Evolutionary conservation across 345 rosid genomes (phyloP).

Genomic region (Laguncularia racemosa): DNA sequence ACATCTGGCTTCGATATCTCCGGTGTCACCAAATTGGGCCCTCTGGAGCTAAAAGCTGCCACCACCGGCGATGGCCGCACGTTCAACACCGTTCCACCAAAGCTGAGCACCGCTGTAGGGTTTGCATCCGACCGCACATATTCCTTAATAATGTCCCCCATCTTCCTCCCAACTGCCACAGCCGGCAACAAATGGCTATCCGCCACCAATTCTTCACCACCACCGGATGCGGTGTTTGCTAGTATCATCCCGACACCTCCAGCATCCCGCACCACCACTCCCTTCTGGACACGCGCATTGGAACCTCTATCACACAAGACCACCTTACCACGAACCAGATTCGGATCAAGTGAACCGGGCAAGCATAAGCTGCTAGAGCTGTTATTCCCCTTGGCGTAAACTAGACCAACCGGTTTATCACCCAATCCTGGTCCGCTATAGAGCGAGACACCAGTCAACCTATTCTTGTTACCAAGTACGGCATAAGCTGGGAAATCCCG

Average conservation of each 20-base stretch:
- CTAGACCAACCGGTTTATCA: conserved; percentile 33
- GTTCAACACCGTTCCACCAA: conserved; percentile 62
- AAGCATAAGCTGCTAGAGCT: conserved; percentile 50
- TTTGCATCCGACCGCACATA: conserved; percentile 32
- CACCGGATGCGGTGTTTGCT: conserved; percentile 53
- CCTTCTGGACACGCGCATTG: conserved; percentile 75
- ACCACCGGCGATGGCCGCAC: conserved; percentile 76
- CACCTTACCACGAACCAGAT: conserved; percentile 53
- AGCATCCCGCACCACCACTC: conserved; percentile 63
- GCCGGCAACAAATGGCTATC: conserved; percentile 82
- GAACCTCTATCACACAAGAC: conserved; percentile 79
- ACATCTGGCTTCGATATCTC: conserved; percentile 84
- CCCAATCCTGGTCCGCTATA: conserved; percentile 69
- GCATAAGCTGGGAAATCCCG: conserved; percentile 81
- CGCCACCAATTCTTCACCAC: conserved; percentile 78
- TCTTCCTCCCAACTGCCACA: conserved; percentile 55
- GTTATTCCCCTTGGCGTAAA: conserved; percentile 37
- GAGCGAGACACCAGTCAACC: conserved; percentile 58
- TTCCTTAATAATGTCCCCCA: conserved; percentile 48
- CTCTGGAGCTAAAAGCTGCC: conserved; percentile 86
- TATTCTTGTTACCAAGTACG: conserved; percentile 34
- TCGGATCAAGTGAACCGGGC: conserved; percentile 62
- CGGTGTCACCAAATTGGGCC: conserved; percentile 69
- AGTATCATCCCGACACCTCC: conserved; percentile 88
- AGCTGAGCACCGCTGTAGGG: conserved; percentile 48